Evolutionary conservation across 805 yeast genomes (phyloP).

Genomic region (Yamadazyma paraphyllophila): DNA sequence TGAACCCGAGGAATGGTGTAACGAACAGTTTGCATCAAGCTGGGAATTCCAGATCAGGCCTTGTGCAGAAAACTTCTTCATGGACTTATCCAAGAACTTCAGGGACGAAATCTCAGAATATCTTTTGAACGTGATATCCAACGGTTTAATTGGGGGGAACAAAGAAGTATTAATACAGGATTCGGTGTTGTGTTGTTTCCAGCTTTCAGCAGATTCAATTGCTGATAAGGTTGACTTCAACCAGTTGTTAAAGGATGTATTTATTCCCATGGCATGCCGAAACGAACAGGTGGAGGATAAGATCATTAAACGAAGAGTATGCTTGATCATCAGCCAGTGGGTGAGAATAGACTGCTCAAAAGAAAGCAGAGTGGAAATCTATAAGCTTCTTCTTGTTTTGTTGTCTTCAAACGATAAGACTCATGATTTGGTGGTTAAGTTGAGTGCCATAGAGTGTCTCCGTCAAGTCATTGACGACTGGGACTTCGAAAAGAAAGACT

Average conservation of each 20-base stretch:
- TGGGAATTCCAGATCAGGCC: conserved; percentile 85
- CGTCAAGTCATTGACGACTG: conserved; percentile 76
- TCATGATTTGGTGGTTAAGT: conserved; percentile 76
- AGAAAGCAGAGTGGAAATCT: conserved; percentile 56
- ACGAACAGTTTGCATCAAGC: conserved; percentile 70
- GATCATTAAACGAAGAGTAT: conserved; percentile 72
- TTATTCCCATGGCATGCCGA: conserved; percentile 64
- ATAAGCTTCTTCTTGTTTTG: conserved; percentile 52
- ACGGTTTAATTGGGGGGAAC: conserved; percentile 41
- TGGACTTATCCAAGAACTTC: conserved; percentile 66
- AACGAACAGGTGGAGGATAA: conserved; percentile 48
- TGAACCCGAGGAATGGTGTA: conserved; percentile 93
- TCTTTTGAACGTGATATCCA: conserved; percentile 58
- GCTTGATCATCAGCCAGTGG: conserved; percentile 82
- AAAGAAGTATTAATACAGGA: conserved; percentile 68
- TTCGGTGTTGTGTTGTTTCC: conserved; percentile 78
- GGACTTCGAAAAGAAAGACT: conserved; percentile 71
- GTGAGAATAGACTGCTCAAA: conserved; percentile 60
- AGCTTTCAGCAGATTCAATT: conserved; percentile 67
- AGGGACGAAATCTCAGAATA: conserved; percentile 53
- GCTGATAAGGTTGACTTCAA: conserved; percentile 68
- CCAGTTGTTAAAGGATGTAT: conserved; percentile 51
- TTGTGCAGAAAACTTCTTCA: conserved; percentile 83
- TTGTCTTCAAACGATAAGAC: conserved; percentile 40
- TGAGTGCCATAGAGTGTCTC: conserved; percentile 71